Base-by-base conservation (phyloP, 2,329 filamentous ascomycete species). In the Chaetomiaceae sp. region DNA sequence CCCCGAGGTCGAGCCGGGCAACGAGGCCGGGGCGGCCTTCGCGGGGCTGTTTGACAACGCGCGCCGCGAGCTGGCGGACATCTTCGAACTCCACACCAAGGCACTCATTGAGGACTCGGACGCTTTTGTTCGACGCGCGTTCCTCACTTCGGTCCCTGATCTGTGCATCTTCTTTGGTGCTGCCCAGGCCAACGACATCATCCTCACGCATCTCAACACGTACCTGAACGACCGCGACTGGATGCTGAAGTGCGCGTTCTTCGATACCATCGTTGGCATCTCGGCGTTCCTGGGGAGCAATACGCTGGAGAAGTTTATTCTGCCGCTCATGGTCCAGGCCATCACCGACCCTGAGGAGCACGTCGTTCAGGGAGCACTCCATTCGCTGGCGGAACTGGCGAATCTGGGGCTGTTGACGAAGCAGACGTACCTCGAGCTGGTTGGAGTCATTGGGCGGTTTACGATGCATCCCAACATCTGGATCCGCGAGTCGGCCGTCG, bases 161-260 rank as follows among this genome's bases (percentile, higher is more conserved):
- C 77, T 99, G 1, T 99, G 94, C 67, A 84, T 96, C 61, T 97
- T 99, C 70, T 97, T 99, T 61, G 91, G 90, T 3, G 91, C 88
- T 56, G 81, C 85, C n/a, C 87, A 91, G 65, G 88, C 92, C 1
- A 96, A 95, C 67, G 94, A 99, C 66, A 89, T 99, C n/a, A 85
- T 99, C 15, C 75, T 99, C 20, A 95, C 91, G 29, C 94, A 99
- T 71, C 76, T 99, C 25, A 97, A 97, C 66, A 99, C 94, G 0
- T 99, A 99, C 64, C 74, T 99, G 8, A 99, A 99, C 61, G 94
- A 97, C 64, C 84, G 87, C 38, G 91, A 99, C 67, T 99, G 94
- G 94, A 90, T 90, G 68, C 74, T 99, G 29, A 96, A 96, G 69
- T 96, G 91, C 64, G 91, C 92, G 3, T 97, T 97, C 67, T 96